Conservation (phyloP, 768 basidiomycete species). For the Termitomyces sp. region DNA sequence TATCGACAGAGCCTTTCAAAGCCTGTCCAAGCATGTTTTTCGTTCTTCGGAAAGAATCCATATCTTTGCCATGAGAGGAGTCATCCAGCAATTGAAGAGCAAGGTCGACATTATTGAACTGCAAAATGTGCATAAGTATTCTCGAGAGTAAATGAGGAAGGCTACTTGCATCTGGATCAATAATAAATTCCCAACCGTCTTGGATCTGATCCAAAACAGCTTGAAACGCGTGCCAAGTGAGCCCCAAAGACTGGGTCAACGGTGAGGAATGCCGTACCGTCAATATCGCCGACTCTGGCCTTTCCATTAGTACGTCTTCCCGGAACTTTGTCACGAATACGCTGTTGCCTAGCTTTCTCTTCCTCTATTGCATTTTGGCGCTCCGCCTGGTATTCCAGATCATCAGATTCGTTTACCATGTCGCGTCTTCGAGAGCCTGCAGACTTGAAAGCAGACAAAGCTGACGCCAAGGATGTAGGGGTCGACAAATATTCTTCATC, state of each 20-base stretch:
- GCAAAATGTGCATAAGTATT: conserved; percentile 9
- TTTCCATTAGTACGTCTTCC: conserved; percentile 50
- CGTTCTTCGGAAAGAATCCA: conserved; percentile 72
- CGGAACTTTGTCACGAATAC: conserved; percentile 66
- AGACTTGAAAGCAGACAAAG: conserved; percentile 68
- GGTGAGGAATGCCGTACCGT: conserved; percentile 49
- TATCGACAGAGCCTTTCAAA: conserved; percentile 85
- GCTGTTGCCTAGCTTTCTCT: conserved; percentile 64
- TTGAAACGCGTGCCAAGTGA: conserved; percentile 26
- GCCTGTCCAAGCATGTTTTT: conserved; percentile 77
- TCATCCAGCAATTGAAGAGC: conserved; percentile 87
- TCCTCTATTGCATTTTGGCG: conserved; percentile 59
- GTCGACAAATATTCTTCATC: conserved; percentile 35
- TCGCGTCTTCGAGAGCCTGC: conserved; percentile 58
- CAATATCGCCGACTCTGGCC: conserved; percentile 76
- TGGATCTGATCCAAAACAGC: conserved; percentile 84
- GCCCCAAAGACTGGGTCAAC: conserved; percentile 1
- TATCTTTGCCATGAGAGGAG: conserved; percentile 67
- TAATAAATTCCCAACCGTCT: conserved; percentile 88
- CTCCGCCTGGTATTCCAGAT: conserved; percentile 54
- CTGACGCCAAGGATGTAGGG: conserved; percentile 49
- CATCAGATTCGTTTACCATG: conserved; percentile 49
- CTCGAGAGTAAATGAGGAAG: conserved; percentile 1
- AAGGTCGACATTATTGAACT: conserved; percentile 95
- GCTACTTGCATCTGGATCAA: conserved; percentile 67